A percentile compares a stretch with the other conserved stretches of the same genome.
These are phyloP conservation scores for Xylaria sp. DNA, from an alignment of 2,329 filamentous ascomycete species.

Conservation along the genomic window DNA sequence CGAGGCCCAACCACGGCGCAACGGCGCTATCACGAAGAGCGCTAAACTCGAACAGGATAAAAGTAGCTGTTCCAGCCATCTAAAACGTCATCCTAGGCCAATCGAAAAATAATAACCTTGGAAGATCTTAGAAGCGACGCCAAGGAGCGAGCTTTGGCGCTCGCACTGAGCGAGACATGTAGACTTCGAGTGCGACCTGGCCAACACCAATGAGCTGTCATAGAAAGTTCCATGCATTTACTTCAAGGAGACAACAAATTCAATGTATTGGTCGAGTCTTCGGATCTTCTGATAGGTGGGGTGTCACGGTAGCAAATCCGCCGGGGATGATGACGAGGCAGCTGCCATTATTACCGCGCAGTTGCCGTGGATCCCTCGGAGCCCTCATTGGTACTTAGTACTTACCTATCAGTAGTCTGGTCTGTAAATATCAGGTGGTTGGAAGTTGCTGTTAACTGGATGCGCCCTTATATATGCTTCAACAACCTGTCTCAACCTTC, in stretches of 20 bases:
- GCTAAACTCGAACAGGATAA: slow-evolving; percentile 10
- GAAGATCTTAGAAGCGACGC: background rate
- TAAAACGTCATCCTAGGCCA: slow-evolving; percentile 12
- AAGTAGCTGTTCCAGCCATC: slow-evolving; percentile 28
- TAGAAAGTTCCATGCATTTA: slow-evolving; percentile 8
- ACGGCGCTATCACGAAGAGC: slow-evolving; percentile 5
- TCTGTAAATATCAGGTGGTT: slow-evolving; percentile 47
- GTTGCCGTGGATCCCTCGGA: slow-evolving; percentile 20
- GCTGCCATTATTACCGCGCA: slow-evolving; percentile 15
- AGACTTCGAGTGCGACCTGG: background rate
- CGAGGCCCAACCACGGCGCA: slow-evolving; percentile 20
- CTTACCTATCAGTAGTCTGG: no score
- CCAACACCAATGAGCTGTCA: slow-evolving; percentile 21
- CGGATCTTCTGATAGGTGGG: slow-evolving; percentile 1
- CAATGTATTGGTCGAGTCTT: background rate
- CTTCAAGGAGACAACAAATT: background rate
- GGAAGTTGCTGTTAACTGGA: slow-evolving; percentile 37
- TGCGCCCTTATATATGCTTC: slow-evolving; percentile 33
- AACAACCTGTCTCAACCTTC: slow-evolving; percentile 9
- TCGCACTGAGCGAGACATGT: slow-evolving; percentile 13
- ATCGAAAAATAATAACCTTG: background rate
- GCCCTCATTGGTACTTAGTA: slow-evolving; percentile 17
- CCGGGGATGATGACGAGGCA: slow-evolving; percentile 40
- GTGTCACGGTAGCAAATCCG: background rate
- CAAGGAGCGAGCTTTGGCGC: slow-evolving; percentile 8